Conservation (phyloP, 768 basidiomycete species). For the Mycena amicta region DNA sequence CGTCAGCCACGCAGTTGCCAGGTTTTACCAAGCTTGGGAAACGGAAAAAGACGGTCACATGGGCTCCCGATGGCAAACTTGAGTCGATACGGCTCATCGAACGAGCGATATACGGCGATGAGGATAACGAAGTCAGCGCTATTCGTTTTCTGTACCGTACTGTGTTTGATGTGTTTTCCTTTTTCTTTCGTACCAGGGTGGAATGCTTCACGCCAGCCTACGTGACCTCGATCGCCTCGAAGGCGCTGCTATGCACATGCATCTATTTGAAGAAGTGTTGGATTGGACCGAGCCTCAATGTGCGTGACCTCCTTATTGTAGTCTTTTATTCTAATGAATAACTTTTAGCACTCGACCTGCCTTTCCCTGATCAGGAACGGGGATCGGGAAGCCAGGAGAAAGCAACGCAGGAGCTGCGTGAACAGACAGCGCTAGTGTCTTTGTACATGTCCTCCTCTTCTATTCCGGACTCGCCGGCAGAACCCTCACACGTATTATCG, state of each 20-base stretch:
- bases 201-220: conserved; percentile 62
- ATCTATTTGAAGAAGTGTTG: conserved; percentile 81
- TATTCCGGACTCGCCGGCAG: conserved; percentile 79
- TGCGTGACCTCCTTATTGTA: conserved; percentile 49
- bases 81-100: conserved; percentile 81
- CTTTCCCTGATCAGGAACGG: conserved; percentile 52
- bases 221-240: conserved; percentile 89
- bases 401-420: conserved; percentile 71
- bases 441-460: conserved; percentile 70
- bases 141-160: conserved; percentile 51
- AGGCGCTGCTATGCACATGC: conserved; percentile 81
- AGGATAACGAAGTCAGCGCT: conserved; percentile 81
- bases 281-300: conserved; percentile 85
- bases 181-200: conserved; percentile 59
- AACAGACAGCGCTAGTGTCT: conserved; percentile 74
- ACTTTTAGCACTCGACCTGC: conserved; percentile 62
- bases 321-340: not conserved
- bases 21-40: conserved; percentile 47
- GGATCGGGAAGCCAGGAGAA: conserved; percentile 75
- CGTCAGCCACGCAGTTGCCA: conserved; percentile 35
- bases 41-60: conserved; percentile 79
- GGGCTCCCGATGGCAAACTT: conserved; percentile 75
- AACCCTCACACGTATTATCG: conserved; percentile 58
- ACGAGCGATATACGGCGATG: conserved; percentile 87
- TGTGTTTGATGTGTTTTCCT: conserved; percentile 35